Percentiles rank a stretch among this genome's conserved stretches.
These are phyloP conservation scores for Gyromitra esculenta DNA, from an alignment of 2,329 filamentous ascomycete genomes.

Conservation along the genomic window DNA sequence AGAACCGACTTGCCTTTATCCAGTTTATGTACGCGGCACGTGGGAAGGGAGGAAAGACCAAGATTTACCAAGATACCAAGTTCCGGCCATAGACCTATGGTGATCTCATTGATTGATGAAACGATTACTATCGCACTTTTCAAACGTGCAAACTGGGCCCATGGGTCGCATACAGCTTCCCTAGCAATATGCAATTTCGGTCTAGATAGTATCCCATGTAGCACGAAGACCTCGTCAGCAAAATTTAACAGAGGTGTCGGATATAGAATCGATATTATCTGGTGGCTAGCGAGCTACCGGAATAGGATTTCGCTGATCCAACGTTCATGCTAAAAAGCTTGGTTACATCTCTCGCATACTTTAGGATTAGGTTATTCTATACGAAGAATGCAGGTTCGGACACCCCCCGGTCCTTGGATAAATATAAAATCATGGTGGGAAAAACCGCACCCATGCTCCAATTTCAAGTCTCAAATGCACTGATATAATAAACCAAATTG, in stretches of 20 bases:
- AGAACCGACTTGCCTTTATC: not conserved
- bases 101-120: not conserved
- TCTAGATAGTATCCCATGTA: not conserved
- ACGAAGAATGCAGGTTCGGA: conserved; percentile 12
- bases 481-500: not conserved
- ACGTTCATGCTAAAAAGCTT: conserved; percentile 26
- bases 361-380: not conserved
- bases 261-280: not conserved
- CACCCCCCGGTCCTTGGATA: conserved; percentile 13
- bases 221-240: not conserved
- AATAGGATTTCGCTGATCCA: not conserved
- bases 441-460: not conserved
- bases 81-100: not conserved
- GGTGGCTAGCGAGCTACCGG: conserved; percentile 1
- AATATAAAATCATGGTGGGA: conserved; percentile 7
- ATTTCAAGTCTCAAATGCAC: not conserved
- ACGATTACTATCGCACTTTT: not conserved
- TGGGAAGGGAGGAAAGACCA: conserved; percentile 20
- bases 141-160: not conserved
- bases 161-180: not conserved
- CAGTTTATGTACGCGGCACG: not conserved
- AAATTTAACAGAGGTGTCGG: conserved; percentile 6
- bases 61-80: conserved; percentile 20
- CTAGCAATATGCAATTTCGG: not conserved
- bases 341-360: conserved; percentile 27